Percentiles rank a stretch among this genome's conserved stretches.
These are phyloP conservation scores for Cyberlindnera euphorbiiphila DNA, from an alignment of 805 yeast genomes.

Conservation along the genomic window DNA sequence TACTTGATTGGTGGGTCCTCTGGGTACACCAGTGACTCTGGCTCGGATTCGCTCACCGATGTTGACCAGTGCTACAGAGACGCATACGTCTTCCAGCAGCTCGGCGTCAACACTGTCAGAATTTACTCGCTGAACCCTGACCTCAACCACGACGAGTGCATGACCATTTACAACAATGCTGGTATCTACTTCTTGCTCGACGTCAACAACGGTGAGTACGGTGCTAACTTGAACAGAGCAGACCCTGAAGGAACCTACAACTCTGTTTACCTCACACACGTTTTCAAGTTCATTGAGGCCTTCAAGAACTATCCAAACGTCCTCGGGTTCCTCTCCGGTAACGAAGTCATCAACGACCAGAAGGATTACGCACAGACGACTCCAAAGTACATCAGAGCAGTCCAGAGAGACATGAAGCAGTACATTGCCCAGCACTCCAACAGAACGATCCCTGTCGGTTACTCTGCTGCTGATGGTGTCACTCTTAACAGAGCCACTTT, in stretches of 20 bases:
- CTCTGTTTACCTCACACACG: constrained; percentile 64
- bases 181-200: constrained; percentile 88
- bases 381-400: constrained; percentile 83
- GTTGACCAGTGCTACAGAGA: constrained; percentile 73
- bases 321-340: constrained; percentile 86
- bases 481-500: constrained; percentile 69
- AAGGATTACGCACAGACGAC: constrained; percentile 52
- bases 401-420: constrained; percentile 87
- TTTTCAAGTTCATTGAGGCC: constrained; percentile 79
- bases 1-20: constrained; percentile 95
- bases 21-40: constrained; percentile 30
- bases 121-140: constrained; percentile 82
- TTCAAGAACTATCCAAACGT: constrained; percentile 82
- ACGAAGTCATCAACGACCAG: constrained; percentile 84
- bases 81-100: constrained; percentile 68
- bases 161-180: constrained; percentile 83
- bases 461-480: constrained; percentile 85
- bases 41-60: constrained; percentile 68
- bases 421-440: constrained; percentile 66
- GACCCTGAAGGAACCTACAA: constrained; percentile 72
- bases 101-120: constrained; percentile 83
- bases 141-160: constrained; percentile 84
- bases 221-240: constrained; percentile 68
- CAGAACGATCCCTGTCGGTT: constrained; percentile 89
- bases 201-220: constrained; percentile 68